phyloP scores from a whole-genome alignment of 495 filamentous ascomycete species.

The Penicillium longicatenatum region DNA sequence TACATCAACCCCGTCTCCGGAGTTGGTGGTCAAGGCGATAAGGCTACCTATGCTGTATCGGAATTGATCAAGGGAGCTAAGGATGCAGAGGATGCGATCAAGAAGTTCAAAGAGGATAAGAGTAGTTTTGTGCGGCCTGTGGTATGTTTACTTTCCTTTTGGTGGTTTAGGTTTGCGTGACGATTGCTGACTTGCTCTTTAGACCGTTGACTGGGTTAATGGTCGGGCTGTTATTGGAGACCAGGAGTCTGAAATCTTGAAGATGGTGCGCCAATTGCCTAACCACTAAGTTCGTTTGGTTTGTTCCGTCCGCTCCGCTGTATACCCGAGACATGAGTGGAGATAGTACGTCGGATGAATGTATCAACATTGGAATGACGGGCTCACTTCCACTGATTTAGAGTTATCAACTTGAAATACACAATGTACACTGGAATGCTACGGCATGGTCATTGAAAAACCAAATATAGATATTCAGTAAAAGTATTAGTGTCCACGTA shows the following conservation, averaged over 20 bases:
- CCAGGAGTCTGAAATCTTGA: slow-evolving; percentile 81
- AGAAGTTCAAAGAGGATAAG: slow-evolving; percentile 60
- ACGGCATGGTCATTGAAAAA: neutral
- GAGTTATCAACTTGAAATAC: neutral
- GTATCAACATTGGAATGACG: neutral
- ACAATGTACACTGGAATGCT: neutral
- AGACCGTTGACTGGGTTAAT: slow-evolving; percentile 94
- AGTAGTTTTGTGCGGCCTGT: slow-evolving; percentile 73
- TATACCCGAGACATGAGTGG: neutral
- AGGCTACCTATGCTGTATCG: slow-evolving; percentile 35
- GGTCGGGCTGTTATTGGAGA: slow-evolving; percentile 77
- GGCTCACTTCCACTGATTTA: neutral
- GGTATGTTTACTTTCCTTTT: slow-evolving; percentile 47
- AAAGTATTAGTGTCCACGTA: no score
- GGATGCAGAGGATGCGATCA: slow-evolving; percentile 73
- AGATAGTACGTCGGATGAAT: neutral
- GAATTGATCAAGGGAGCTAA: slow-evolving; percentile 71
- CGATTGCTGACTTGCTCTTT: slow-evolving; percentile 17
- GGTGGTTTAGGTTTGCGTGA: slow-evolving; percentile 2
- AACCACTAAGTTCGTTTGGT: slow-evolving; percentile 18
- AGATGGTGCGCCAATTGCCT: slow-evolving; percentile 62
- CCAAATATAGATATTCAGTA: no score
- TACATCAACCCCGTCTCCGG: slow-evolving; percentile 65
- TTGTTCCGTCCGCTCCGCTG: neutral
- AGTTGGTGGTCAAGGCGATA: slow-evolving; percentile 22